Evolutionary conservation across 208 protist species (phyloP), one percentile per base, ranked within the genome.

Genomic region (Phytomonas francai): DNA sequence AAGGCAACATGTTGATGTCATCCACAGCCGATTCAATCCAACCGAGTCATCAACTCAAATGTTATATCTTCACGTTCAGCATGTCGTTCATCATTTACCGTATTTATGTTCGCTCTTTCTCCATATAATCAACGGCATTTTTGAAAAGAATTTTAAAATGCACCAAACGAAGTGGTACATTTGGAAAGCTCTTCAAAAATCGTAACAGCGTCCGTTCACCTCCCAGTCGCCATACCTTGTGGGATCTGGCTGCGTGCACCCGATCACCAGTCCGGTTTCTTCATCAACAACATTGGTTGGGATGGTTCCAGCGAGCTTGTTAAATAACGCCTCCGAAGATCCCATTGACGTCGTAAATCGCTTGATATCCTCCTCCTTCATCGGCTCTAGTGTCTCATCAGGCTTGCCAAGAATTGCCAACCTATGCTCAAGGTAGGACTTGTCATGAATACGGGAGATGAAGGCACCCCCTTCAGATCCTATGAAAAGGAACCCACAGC

Each of bases 161-260:
- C 9, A 39, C 34, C 34, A 39, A 3, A 39, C 6, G 9, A 9
- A 12, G 9, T 9, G 6, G 3, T 39, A 39, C 9, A 39, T 9
- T 39, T 39, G 9, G 34, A 9, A 39, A 39, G 3, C 3, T 39
- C 34, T 39, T 39, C 34, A 95, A 67, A 95, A 95, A 65, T 95
- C 90, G 72, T 87, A 91, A 74, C 90, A 95, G 39, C 90, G 81
- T 7, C 90, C 90, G 72, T 95, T 92, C 45, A 87, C 81, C 71
- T 95, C 90, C 87, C 90, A 95, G 67, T 95, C 90, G 9, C 90
- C 90, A 70, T 95, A 95, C 11, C 90, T 87, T 12, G 85, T 91
- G 4, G 90, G 90, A 61, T 92, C 80, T 12, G 67, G 85, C 74
- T 93, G 87, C 22, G 85, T 83, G 79, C 90, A 93, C 57, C 90